Evolutionary conservation across 305 asterid species (phyloP).

Genomic region (Plantago coronopus): DNA sequence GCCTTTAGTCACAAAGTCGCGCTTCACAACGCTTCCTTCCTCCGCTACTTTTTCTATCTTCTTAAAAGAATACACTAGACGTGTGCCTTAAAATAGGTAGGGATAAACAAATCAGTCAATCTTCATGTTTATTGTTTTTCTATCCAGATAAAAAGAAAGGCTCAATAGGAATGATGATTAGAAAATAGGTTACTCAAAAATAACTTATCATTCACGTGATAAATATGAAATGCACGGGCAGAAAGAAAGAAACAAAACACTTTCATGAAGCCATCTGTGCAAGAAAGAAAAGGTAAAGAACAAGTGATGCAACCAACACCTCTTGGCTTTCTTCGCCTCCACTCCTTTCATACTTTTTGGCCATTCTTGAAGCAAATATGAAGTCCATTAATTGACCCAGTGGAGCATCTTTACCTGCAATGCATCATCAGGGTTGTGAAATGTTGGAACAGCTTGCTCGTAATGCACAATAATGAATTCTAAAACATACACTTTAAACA

Average conservation of each 20-base stretch:
- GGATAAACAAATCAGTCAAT: constrained; percentile 2
- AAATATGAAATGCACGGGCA: neutral
- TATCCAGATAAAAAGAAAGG: no score
- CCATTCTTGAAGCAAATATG: constrained; percentile 80
- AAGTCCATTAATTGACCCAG: constrained; percentile 61
- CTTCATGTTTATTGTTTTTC: neutral
- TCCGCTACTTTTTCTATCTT: no score
- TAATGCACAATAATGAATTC: constrained; percentile 7
- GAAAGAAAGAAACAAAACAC: no score
- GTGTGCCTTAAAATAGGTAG: neutral
- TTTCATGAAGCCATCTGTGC: no score
- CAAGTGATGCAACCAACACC: constrained; percentile 40
- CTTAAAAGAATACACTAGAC: neutral
- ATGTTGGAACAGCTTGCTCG: constrained; percentile 17
- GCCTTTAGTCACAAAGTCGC: no score
- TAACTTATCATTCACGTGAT: no score
- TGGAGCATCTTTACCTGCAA: constrained; percentile 63
- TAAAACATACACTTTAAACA: constrained; percentile 19
- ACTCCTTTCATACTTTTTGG: constrained; percentile 52
- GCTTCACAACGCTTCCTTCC: no score
- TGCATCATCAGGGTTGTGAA: constrained; percentile 25
- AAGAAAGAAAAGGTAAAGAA: constrained; percentile 11
- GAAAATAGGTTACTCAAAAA: no score
- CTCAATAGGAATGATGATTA: no score
- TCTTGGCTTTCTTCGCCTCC: constrained; percentile 38